Conservation (phyloP, 2,329 filamentous ascomycete species). For the Ciborinia camelliae region DNA sequence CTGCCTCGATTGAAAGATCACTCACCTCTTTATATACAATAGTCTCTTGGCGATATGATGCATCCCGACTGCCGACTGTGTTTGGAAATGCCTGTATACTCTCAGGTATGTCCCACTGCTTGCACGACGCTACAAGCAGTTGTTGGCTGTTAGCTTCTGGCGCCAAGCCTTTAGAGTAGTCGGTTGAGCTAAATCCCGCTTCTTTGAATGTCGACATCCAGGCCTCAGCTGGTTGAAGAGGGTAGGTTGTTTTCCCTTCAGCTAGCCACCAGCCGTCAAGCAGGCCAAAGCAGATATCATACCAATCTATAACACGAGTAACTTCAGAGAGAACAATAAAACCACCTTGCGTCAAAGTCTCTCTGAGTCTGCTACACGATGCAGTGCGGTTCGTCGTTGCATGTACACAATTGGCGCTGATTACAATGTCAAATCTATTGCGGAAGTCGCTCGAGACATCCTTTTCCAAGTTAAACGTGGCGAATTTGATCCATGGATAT, state of each 20-base stretch:
- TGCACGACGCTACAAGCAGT: background rate
- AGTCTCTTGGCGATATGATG: no score
- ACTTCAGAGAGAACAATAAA: slow-evolving; percentile 29
- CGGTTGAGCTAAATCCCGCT: slow-evolving; percentile 20
- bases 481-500: slow-evolving; percentile 30
- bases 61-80: no score
- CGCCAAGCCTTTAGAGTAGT: slow-evolving; percentile 24
- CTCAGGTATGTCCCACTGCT: no score
- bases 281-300: slow-evolving; percentile 33
- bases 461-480: slow-evolving; percentile 27
- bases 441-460: slow-evolving; percentile 16
- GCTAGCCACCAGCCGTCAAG: slow-evolving; percentile 35
- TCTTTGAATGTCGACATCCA: slow-evolving; percentile 23
- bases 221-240: no score
- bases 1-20: background rate
- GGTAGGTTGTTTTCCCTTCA: slow-evolving; percentile 26
- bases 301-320: slow-evolving; percentile 27
- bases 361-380: slow-evolving; percentile 21
- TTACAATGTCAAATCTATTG: slow-evolving; percentile 24
- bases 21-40: background rate
- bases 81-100: no score
- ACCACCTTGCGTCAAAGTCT: slow-evolving; percentile 24
- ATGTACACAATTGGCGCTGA: slow-evolving; percentile 31
- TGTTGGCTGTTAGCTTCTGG: slow-evolving; percentile 16
- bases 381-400: slow-evolving; percentile 25